phyloP scores from a whole-genome alignment of 1,284 basidiomycete genomes.

The Gymnopus androsaceus region DNA sequence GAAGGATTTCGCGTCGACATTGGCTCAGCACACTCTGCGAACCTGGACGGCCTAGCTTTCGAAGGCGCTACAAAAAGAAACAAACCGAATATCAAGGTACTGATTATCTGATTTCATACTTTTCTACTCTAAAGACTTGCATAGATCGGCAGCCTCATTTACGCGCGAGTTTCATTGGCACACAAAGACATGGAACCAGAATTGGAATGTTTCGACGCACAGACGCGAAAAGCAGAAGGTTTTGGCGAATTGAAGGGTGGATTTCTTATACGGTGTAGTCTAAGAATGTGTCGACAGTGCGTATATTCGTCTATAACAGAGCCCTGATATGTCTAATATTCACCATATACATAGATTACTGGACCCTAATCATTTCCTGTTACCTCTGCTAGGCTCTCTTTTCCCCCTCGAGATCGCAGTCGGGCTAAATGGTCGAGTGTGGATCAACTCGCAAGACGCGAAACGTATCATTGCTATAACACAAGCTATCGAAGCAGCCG shows the following conservation, averaged over 20 bases:
- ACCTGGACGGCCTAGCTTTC: constrained; percentile 80
- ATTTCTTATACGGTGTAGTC: constrained; percentile 72
- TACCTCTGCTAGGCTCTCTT: constrained; percentile 69
- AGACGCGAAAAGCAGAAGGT: constrained; percentile 80
- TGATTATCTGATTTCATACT: constrained; percentile 7
- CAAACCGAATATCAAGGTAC: constrained; percentile 80
- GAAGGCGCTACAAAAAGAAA: constrained; percentile 86
- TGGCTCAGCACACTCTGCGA: constrained; percentile 74
- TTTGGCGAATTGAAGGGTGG: constrained; percentile 84
- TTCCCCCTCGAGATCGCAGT: constrained; percentile 80
- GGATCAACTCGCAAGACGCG: constrained; percentile 71
- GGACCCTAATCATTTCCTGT: constrained; percentile 72
- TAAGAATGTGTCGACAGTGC: constrained; percentile 78
- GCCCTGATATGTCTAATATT: not conserved
- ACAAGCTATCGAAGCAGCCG: constrained; percentile 73
- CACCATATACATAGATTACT: constrained; percentile 71
- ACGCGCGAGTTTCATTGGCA: constrained; percentile 81
- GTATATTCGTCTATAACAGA: constrained; percentile 29
- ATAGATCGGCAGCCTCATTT: constrained; percentile 79
- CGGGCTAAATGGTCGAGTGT: constrained; percentile 82
- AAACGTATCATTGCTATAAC: constrained; percentile 67
- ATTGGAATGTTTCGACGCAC: constrained; percentile 84
- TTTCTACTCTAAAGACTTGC: not conserved
- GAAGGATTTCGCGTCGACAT: constrained; percentile 86
- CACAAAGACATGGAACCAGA: constrained; percentile 91